Base-by-base conservation (phyloP, 441 rosid genomes). In the Raphanus hybrid region DNA sequence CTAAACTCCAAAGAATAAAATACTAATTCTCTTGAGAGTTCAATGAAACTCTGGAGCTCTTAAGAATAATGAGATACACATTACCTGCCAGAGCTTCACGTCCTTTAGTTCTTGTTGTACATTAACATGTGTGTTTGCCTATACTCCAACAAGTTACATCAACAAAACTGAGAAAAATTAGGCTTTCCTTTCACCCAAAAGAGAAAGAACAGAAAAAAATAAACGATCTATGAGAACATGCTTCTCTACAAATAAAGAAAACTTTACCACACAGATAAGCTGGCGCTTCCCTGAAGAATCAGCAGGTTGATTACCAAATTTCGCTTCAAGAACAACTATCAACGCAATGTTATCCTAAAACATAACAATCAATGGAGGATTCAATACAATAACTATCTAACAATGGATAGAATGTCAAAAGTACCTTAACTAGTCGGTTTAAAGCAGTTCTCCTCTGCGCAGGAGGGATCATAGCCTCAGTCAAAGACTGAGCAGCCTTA, bases 71-170 rank as follows among this genome's bases (percentile, higher is more conserved):
- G 32, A 29, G 5, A 29, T 29, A 29, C 32, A 29, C 32, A 29
- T 29, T 29, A 29, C 32, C 32, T 29, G 32, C 32, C 99, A 96
- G 61, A 96, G 90, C 89, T 96, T 96, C 78, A 96, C 98, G 83
- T 96, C 98, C 84, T 94, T 96, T 66, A 94, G 81, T 45, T 96
- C 99, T 80, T 87, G 97, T 71, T 86, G 94, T 64, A 96, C 91
- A 67, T 87, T 92, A 27, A 96, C 93, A 84, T 96, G 98, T 5
- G 99, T 94, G 75, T 96, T 96, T 71, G 99, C 99, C 99, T 96
- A 29, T 3, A 29, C 32, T 29, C 32, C 32, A 29, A 29, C 32
- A 29, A 29, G 32, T 29, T 29, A 35, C 68, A 57, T 35, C 69
- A 54, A 50, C 57, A 2, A 50, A n/a, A 4, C 0, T 50, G 16